phyloP scores from a whole-genome alignment of 768 basidiomycete species.

The Postia placenta region DNA sequence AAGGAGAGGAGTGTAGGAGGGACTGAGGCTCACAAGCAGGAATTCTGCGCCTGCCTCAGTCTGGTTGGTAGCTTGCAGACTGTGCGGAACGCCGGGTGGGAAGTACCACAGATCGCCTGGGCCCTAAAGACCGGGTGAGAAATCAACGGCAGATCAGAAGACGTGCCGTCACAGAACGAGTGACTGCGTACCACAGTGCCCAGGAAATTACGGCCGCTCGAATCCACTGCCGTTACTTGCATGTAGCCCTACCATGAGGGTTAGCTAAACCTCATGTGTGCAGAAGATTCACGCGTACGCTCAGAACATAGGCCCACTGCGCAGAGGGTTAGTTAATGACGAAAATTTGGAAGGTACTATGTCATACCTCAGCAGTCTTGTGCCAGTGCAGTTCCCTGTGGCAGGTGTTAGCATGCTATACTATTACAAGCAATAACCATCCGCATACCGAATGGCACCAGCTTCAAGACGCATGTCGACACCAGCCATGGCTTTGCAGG shows the following conservation, averaged over 20 bases:
- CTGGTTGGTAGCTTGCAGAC: constrained; percentile 41
- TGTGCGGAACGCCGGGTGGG: constrained; percentile 50
- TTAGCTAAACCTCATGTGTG: not conserved
- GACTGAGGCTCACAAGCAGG: constrained; percentile 32
- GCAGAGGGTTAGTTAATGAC: not conserved
- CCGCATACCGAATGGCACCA: constrained; percentile 26
- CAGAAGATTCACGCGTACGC: constrained; percentile 12
- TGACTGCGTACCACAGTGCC: constrained; percentile 29
- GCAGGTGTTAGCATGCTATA: not conserved
- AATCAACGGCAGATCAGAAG: no score
- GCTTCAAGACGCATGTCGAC: constrained; percentile 30
- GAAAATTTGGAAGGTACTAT: not conserved
- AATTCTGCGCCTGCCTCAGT: constrained; percentile 45
- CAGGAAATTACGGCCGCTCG: constrained; percentile 42
- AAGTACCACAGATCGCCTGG: constrained; percentile 54
- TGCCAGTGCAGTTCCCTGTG: constrained; percentile 31
- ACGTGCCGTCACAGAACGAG: not conserved
- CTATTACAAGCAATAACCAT: not conserved
- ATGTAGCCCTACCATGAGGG: constrained; percentile 14
- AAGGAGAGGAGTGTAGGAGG: not conserved
- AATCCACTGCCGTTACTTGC: constrained; percentile 43
- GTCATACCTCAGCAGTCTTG: constrained; percentile 22
- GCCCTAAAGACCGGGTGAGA: constrained; percentile 6
- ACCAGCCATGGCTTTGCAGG: constrained; percentile 23
- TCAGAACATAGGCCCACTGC: constrained; percentile 28